A percentile compares a stretch with the other conserved stretches of the same genome.
Evolutionary conservation across 352 stramenopile species (phyloP).

Genomic region (Globisporangium spiculum): DNA sequence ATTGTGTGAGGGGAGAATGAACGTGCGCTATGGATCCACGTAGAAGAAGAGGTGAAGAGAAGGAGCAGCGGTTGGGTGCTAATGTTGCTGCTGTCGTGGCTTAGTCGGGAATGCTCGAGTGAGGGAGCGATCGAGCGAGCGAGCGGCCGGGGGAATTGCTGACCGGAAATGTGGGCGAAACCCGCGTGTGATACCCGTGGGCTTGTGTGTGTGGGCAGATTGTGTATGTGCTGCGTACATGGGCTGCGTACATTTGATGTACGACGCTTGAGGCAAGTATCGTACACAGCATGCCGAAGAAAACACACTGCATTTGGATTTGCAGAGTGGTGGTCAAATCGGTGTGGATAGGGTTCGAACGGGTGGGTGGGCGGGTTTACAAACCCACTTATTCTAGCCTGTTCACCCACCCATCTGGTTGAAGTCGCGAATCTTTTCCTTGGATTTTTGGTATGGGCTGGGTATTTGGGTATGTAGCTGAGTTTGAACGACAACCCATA

Average conservation of each 20-base stretch:
- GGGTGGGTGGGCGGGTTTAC: neutral
- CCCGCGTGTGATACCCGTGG: neutral
- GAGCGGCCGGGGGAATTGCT: neutral
- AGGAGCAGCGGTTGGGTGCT: neutral
- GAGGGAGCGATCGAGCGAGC: neutral
- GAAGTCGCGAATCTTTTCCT: neutral
- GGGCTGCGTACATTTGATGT: neutral
- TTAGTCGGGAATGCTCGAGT: constrained; percentile 6
- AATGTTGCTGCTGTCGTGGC: neutral
- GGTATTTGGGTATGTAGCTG: neutral
- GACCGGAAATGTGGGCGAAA: neutral
- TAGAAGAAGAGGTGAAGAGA: neutral
- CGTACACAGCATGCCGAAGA: constrained; percentile 1
- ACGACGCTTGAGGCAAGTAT: neutral
- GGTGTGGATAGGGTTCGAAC: neutral
- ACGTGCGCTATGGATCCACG: neutral
- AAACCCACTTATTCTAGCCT: neutral
- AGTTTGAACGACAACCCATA: neutral
- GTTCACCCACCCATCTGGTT: neutral
- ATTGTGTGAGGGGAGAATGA: constrained; percentile 25
- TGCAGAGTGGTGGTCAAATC: neutral
- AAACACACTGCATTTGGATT: neutral
- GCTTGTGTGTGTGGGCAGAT: neutral
- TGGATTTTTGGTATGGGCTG: neutral
- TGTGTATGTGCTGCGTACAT: neutral